Base-by-base conservation (phyloP, 805 yeast species). In the Yarrowia sp. region DNA sequence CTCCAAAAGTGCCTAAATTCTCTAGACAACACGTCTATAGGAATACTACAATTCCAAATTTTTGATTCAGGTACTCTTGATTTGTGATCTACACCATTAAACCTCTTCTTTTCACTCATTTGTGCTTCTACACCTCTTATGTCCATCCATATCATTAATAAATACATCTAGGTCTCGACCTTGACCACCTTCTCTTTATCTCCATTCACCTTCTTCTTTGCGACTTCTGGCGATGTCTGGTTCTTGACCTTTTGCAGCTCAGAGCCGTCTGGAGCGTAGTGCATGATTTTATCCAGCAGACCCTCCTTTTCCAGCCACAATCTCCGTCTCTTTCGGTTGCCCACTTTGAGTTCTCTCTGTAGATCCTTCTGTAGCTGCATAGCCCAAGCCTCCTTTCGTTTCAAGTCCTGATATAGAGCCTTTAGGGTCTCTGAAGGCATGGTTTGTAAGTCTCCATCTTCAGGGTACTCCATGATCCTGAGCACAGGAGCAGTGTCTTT, bases 281-380 rank as follows among this genome's bases (percentile, higher is more conserved):
- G 13, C 55, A 55, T 41, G 15, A 55, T 41, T 8, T 55, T 41
- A 15, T 77, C 77, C 22, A 78, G 65, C 18, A 74, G 51, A 39
- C 65, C 60, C 69, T 78, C 81, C 65, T 78, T 78, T 31, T 69
- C 73, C 8, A 67, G 48, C 77, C 77, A 74, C 45, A 73, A 71
- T n/a, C 66, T 65, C 50, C 65, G 51, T 28, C 68, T 66, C 42
- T 64, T 64, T 15, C 48, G 10, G 36, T 69, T 65, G 15, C 74
- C 69, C 41, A 51, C 43, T 36, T 64, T 66, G 8, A 72, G 68
- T 65, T 71, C 73, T 10, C 41, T 45, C 13, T 66, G 68, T 65
- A 77, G 69, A 41, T 67, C 66, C 22, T 47, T 53, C 17, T 71
- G 67, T 17, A 72, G 67, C 53, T 71, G 73, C 38, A 68, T 50